Base-by-base conservation (phyloP, 306 rosid species). In the Casuarina equisetifolia region DNA sequence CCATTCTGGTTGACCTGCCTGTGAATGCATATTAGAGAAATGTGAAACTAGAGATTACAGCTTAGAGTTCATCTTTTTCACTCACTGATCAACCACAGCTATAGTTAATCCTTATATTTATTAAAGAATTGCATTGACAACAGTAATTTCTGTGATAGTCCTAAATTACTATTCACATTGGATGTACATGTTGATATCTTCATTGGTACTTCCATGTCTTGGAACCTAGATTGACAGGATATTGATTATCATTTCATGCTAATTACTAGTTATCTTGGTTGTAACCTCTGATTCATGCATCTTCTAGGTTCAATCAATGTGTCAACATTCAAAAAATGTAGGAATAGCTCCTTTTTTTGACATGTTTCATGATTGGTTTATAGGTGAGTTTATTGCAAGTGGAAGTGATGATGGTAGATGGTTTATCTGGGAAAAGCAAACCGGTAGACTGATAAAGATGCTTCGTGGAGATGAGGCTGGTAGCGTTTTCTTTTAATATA, bases 381-480 rank as follows among this genome's bases (percentile, higher is more conserved):
- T 76, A 95, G 97, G 99, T 81, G 97, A 92, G 82, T 92, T 84
- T 82, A 84, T 95, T 66, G 97, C 99, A 66, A 92, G 97, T 73
- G 99, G 99, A 81, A 95, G 99, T 75, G 99, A 95, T 86, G 99
- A 92, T 85, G 99, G 99, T 35, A 88, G 97, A 91, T 95, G 97
- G 97, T 92, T 92, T 85, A 86, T 95, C 73, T 95, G 99, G 97
- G 99, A 95, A 84, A 95, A 95, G 85, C 75, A 36, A 72, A 95
- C 97, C 17, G 97, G 99, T 59, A 91, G 99, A 83, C 91, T 95
- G 79, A 77, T 91, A 69, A 95, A 95, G 84, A 82, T 95, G 87
- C 92, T 95, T 77, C 85, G 74, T 43, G 99, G 97, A 61, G 99
- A 95, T 87, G 88, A 84, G 83, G 81, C 97, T 49, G 99, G 99